These are phyloP conservation scores for Tieghemiomyces parasiticus DNA, from an alignment of 192 early-diverging fungal genomes.

Conservation along the genomic window DNA sequence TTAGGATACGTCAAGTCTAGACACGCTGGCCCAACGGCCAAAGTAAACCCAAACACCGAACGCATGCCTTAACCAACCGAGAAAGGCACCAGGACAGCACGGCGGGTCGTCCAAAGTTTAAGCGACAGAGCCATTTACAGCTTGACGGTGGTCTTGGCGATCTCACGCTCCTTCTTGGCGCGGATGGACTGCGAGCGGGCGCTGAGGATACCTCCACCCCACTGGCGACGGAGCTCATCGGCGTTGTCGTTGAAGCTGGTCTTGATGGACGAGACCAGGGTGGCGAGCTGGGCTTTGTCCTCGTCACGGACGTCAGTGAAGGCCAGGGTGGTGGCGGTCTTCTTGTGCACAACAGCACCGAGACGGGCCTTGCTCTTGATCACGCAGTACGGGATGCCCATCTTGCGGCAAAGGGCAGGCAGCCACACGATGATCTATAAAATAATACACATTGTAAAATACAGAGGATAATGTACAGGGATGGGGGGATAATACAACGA, in stretches of 20 bases:
- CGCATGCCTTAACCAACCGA: too few relatives aligned
- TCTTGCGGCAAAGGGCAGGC: slow-evolving; percentile 99
- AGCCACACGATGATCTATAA: slow-evolving; percentile 85
- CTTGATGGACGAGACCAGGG: slow-evolving; percentile 83
- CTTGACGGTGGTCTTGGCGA: slow-evolving; percentile 13
- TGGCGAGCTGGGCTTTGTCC: slow-evolving; percentile 85
- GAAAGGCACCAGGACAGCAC: too few relatives aligned
- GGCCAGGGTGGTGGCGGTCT: slow-evolving; percentile 96
- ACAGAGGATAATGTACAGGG: background rate
- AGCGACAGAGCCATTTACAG: too few relatives aligned
- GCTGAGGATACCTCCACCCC: slow-evolving; percentile 99
- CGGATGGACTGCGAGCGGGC: slow-evolving; percentile 76
- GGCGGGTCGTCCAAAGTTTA: too few relatives aligned
- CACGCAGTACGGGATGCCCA: slow-evolving; percentile 98
- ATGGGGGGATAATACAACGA: background rate
- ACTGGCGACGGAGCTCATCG: slow-evolving; percentile 76
- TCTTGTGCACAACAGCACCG: slow-evolving; percentile 98
- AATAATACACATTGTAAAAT: background rate
- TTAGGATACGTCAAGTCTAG: too few relatives aligned
- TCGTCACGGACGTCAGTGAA: slow-evolving; percentile 86
- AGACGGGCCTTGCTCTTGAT: slow-evolving; percentile 98
- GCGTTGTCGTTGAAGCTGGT: slow-evolving; percentile 92
- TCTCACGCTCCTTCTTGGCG: slow-evolving; percentile 52
- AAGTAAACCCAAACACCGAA: too few relatives aligned
- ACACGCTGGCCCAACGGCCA: too few relatives aligned